phyloP scores from a whole-genome alignment of 1,284 basidiomycete species.

The Pascua guehoae region DNA sequence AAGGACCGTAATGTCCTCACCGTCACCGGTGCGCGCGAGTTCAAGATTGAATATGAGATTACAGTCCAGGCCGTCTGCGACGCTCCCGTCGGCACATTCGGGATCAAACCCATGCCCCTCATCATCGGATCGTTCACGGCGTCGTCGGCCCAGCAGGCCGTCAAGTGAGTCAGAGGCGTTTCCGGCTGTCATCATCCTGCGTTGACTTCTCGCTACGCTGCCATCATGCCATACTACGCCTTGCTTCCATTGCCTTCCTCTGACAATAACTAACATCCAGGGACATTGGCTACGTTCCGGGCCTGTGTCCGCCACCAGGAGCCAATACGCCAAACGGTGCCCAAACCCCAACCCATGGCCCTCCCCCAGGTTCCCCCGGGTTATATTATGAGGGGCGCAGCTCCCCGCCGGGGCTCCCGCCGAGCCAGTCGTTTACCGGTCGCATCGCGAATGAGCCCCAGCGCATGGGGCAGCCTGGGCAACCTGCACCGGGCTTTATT shows the following conservation, averaged over 20 bases:
- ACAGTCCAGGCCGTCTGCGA: conserved; percentile 71
- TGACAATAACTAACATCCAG: conserved; percentile 17
- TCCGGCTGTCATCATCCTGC: too few species aligned
- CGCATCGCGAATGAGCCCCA: too few species aligned
- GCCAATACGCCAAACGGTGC: background rate
- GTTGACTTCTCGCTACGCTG: too few species aligned
- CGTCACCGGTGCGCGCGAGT: conserved; percentile 68
- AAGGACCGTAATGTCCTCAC: conserved; percentile 69
- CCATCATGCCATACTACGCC: too few species aligned
- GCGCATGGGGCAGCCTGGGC: background rate
- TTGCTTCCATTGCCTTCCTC: background rate
- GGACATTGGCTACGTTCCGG: conserved; percentile 43
- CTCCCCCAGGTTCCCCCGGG: background rate
- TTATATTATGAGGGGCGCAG: background rate
- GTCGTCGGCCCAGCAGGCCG: conserved; percentile 34
- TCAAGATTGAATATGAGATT: conserved; percentile 74
- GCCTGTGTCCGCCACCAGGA: conserved; percentile 29
- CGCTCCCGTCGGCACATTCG: conserved; percentile 55
- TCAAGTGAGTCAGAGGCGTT: conserved; percentile 30
- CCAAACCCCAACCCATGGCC: background rate
- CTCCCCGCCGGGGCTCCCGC: background rate
- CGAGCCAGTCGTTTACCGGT: background rate
- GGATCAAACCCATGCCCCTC: conserved; percentile 66
- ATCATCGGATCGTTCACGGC: conserved; percentile 37
- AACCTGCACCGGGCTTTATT: background rate